Conservation (phyloP, 805 yeast species). For the Saccharomycopsis lassenensis region DNA sequence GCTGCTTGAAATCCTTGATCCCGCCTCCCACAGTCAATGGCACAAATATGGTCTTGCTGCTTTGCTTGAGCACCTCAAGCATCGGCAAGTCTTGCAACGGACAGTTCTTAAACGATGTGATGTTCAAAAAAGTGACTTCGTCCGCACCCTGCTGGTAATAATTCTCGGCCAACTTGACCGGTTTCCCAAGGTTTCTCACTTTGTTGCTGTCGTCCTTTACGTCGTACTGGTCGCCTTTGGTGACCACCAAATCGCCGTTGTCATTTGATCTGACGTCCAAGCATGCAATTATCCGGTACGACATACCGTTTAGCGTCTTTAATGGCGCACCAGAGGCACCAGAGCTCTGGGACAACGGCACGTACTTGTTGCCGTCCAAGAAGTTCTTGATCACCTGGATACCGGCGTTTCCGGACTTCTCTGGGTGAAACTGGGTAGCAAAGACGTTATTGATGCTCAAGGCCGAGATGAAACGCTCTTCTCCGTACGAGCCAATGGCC, state of each 20-base stretch:
- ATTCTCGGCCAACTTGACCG: slow-evolving; percentile 84
- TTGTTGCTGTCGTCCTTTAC: slow-evolving; percentile 55
- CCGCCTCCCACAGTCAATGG: slow-evolving; percentile 99
- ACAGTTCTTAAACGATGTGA: slow-evolving; percentile 90
- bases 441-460: slow-evolving; percentile 65
- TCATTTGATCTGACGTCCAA: slow-evolving; percentile 95
- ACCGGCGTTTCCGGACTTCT: slow-evolving; percentile 91
- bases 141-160: slow-evolving; percentile 95
- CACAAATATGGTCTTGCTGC: slow-evolving; percentile 88
- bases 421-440: slow-evolving; percentile 99
- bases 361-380: slow-evolving; percentile 29
- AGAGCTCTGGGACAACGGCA: slow-evolving; percentile 18
- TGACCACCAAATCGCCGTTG: slow-evolving; percentile 89
- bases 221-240: slow-evolving; percentile 97
- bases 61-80: slow-evolving; percentile 73
- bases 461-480: slow-evolving; percentile 69
- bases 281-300: slow-evolving; percentile 91
- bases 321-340: slow-evolving; percentile 21
- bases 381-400: slow-evolving; percentile 65
- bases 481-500: slow-evolving; percentile 63
- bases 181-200: slow-evolving; percentile 92
- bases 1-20: slow-evolving; percentile 80
- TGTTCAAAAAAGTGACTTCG: slow-evolving; percentile 88
- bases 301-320: slow-evolving; percentile 42
- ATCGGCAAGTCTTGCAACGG: slow-evolving; percentile 91